Evolutionary conservation across 2,329 filamentous ascomycete species (phyloP), one percentile per base, ranked within the genome.

Genomic region (Pestalotiopsis sp.): DNA sequence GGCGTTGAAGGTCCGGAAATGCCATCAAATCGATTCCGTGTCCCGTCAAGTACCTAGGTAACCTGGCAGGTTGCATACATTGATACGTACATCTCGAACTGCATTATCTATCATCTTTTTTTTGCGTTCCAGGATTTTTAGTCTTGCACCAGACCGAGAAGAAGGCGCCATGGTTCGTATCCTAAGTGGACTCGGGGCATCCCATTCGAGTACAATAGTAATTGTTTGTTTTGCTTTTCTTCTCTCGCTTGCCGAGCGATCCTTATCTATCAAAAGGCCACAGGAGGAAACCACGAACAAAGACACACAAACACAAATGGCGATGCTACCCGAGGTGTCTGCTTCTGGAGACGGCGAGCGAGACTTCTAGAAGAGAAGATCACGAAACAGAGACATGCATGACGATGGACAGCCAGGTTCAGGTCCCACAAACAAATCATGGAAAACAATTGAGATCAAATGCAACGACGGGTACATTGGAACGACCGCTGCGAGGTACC

Each of bases 141-240:
- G 63, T 23, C 41, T 39, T 65, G 63, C 63, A 49, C 25, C 23
- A 55, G 49, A 65, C 49, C 63, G 63, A 45, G 13, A 25, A 65
- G 11, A 57, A 23, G 49, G 41, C 39, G 61, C 41, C 39, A 60
- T 31, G 12, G 14, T 60, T 38, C 23, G 25, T 23, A 13, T n/a
- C 45, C 45, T 9, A n/a, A n/a, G 45, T 52, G 45, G 45, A n/a
- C 17, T 52, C 45, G 20, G 20, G 17, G 3, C 58, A 60, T 38
- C n/a, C 58, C 58, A 27, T 38, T 31, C 25, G 58, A 38, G 25
- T 60, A 27, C 11, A 20, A 23, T 23, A 9, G 17, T 52, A n/a
- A 3, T 52, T 45, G 13, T 45, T 45, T 45, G 13, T 45, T 45
- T 52, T 52, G 7, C 45, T 52, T 6, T 20, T 52, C 14, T 52